Conservation (phyloP, 768 basidiomycete genomes). For the Leccinum ochraceum region DNA sequence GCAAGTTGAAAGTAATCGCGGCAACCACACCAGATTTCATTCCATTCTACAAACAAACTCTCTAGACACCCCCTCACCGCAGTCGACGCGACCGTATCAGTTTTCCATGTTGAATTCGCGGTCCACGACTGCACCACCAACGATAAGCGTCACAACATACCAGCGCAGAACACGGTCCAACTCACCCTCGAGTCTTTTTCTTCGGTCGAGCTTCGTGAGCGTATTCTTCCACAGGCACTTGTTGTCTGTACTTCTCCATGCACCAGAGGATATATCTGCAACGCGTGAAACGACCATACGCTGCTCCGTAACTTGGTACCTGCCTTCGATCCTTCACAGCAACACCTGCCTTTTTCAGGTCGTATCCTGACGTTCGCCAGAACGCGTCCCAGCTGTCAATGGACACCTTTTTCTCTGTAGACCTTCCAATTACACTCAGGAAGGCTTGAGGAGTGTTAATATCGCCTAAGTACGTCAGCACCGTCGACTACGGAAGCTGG, state of each 20-base stretch:
- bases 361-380: slow-evolving; percentile 59
- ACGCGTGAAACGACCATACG: slow-evolving; percentile 8
- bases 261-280: slow-evolving; percentile 82
- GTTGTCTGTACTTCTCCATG: slow-evolving; percentile 75
- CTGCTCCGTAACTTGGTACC: slow-evolving; percentile 22
- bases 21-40: slow-evolving; percentile 13
- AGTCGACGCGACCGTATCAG: slow-evolving; percentile 66
- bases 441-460: slow-evolving; percentile 63
- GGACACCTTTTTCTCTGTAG: slow-evolving; percentile 61
- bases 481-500: not conserved
- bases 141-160: not conserved
- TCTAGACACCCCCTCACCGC: slow-evolving; percentile 22
- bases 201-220: slow-evolving; percentile 66
- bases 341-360: slow-evolving; percentile 66
- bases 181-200: slow-evolving; percentile 81
- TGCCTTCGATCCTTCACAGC: slow-evolving; percentile 71
- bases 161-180: slow-evolving; percentile 17
- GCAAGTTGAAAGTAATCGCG: slow-evolving; percentile 6
- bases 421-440: slow-evolving; percentile 72
- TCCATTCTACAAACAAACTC: slow-evolving; percentile 5
- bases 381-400: slow-evolving; percentile 71
- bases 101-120: slow-evolving; percentile 72
- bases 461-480: slow-evolving; percentile 38
- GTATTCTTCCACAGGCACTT: slow-evolving; percentile 55
- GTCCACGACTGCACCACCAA: slow-evolving; percentile 61